Conservation (phyloP, 2,329 filamentous ascomycete species). For the Teratosphaeria viscida region DNA sequence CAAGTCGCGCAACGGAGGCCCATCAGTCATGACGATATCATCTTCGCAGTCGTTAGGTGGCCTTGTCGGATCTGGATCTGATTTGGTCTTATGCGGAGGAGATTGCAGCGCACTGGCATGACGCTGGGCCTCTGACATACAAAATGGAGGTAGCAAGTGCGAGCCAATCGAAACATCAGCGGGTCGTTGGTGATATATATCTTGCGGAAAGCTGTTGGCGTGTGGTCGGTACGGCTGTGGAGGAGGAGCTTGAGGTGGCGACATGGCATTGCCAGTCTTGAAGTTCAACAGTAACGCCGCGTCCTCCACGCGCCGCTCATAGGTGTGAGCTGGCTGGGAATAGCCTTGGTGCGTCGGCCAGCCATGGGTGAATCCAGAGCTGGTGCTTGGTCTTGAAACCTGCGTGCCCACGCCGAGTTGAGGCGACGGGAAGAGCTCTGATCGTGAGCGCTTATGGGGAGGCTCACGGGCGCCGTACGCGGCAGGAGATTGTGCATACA, state of each 20-base stretch:
- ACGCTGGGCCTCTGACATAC: conserved; percentile 8
- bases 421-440: conserved; percentile 43
- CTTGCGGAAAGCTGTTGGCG: conserved; percentile 24
- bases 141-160: conserved; percentile 19
- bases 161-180: conserved; percentile 9
- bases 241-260: conserved; percentile 6
- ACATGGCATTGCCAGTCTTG: conserved; percentile 15
- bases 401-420: conserved; percentile 24
- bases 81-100: conserved; percentile 11
- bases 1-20: neutral
- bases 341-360: conserved; percentile 4
- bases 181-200: conserved; percentile 12
- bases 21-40: neutral
- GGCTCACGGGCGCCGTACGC: conserved; percentile 33
- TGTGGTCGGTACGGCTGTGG: conserved; percentile 16
- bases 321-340: conserved; percentile 9
- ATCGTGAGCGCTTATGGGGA: conserved; percentile 50
- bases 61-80: conserved; percentile 1
- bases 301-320: conserved; percentile 33
- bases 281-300: conserved; percentile 38
- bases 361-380: conserved; percentile 30
- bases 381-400: conserved; percentile 36
- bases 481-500: conserved; percentile 7
- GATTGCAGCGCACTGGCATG: conserved; percentile 12
- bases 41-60: conserved; percentile 2